Percentiles rank a stretch among this genome's conserved stretches.
These are phyloP conservation scores for Phytomonas sp. DNA, from an alignment of 208 protist species.

Conservation along the genomic window DNA sequence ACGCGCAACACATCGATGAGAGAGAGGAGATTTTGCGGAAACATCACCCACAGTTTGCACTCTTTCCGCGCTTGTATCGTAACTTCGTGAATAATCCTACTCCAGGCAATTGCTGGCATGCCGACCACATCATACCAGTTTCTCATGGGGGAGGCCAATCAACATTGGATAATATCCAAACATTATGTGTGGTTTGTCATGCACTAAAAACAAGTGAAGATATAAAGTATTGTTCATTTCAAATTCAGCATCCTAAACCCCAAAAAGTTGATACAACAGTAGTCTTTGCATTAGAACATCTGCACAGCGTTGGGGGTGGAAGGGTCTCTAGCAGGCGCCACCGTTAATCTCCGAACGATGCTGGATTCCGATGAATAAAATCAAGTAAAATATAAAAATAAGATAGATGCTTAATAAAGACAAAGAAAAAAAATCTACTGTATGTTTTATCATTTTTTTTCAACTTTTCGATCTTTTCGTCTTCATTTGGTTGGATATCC, in stretches of 20 bases:
- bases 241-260: background rate
- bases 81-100: conserved; percentile 39
- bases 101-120: conserved; percentile 72
- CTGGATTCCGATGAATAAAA: background rate
- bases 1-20: conserved; percentile 11
- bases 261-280: conserved; percentile 6
- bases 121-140: conserved; percentile 72
- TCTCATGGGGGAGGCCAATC: conserved; percentile 52
- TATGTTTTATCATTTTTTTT: background rate
- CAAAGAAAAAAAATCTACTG: background rate
- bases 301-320: background rate
- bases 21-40: conserved; percentile 23
- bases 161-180: conserved; percentile 65
- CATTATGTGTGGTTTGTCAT: conserved; percentile 78
- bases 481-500: conserved; percentile 6
- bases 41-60: conserved; percentile 48
- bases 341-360: background rate
- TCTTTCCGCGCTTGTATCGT: conserved; percentile 43
- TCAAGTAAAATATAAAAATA: background rate
- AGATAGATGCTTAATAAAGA: background rate
- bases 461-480: background rate
- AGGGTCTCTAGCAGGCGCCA: background rate
- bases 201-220: conserved; percentile 55
- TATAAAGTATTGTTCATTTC: conserved; percentile 9
- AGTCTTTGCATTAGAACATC: background rate